These are phyloP conservation scores for Cystobasidiaceae sp. DNA, from an alignment of 1,284 basidiomycete species.

Conservation along the genomic window DNA sequence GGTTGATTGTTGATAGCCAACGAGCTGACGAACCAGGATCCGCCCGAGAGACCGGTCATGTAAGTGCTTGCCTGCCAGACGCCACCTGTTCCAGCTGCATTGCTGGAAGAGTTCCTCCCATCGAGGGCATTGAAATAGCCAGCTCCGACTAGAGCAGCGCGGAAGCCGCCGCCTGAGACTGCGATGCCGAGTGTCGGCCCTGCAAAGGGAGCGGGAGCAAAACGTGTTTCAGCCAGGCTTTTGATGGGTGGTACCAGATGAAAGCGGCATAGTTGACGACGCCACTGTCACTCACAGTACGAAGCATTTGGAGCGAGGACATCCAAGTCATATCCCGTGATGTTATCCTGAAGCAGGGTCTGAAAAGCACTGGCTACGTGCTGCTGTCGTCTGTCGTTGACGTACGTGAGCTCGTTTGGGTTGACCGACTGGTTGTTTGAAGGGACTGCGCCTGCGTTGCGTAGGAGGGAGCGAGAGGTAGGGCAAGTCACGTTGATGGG, in stretches of 20 bases:
- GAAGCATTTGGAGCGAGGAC: slow-evolving; percentile 28
- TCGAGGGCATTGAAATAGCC: slow-evolving; percentile 58
- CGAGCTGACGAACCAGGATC: slow-evolving; percentile 61
- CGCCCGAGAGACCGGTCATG: slow-evolving; percentile 61
- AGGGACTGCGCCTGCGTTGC: slow-evolving; percentile 4
- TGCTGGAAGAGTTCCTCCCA: slow-evolving; percentile 56
- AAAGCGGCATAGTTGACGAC: too few species aligned
- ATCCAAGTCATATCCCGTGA: slow-evolving; percentile 28
- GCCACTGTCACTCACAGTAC: slow-evolving; percentile 26
- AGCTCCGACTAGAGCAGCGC: slow-evolving; percentile 59
- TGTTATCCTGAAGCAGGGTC: slow-evolving; percentile 21
- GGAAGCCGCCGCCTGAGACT: slow-evolving; percentile 49
- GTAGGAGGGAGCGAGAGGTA: slow-evolving; percentile 21
- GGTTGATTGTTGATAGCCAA: slow-evolving; percentile 59
- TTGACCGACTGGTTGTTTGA: slow-evolving; percentile 21
- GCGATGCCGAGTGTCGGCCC: slow-evolving; percentile 28
- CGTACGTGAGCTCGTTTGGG: slow-evolving; percentile 19
- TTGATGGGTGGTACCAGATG: background rate
- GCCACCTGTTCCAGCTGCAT: slow-evolving; percentile 58
- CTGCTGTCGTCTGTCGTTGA: slow-evolving; percentile 11
- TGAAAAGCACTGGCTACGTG: slow-evolving; percentile 18
- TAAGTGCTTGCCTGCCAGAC: slow-evolving; percentile 62
- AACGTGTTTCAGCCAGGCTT: background rate
- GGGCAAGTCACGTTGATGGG: slow-evolving; percentile 28
- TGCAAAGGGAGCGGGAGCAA: background rate